These are phyloP conservation scores for Lunularia cruciata DNA, from an alignment of 225 moss, liverwort and hornwort genomes.

Conservation along the genomic window DNA sequence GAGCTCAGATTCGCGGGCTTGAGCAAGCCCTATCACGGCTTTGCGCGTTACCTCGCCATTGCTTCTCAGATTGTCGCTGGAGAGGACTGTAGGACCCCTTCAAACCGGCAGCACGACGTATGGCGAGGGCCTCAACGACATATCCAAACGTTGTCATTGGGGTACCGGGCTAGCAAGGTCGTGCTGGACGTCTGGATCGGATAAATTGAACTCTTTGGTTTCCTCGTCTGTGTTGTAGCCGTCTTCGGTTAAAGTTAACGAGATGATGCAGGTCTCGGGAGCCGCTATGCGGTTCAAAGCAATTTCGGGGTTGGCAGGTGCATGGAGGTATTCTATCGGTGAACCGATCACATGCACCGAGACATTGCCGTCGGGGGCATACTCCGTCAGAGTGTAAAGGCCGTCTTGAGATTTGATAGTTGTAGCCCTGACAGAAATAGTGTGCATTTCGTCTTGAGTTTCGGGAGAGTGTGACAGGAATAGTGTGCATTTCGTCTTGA, in stretches of 20 bases:
- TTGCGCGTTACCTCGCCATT: background rate
- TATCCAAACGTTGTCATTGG: background rate
- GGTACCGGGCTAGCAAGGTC: background rate
- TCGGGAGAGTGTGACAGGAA: no score
- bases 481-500: no score
- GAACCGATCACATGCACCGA: background rate
- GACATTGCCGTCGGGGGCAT: background rate
- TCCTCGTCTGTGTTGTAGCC: conserved; percentile 18
- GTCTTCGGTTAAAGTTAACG: conserved; percentile 11
- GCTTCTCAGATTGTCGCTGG: conserved; percentile 15
- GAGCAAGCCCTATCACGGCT: no score
- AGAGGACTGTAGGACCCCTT: conserved; percentile 9
- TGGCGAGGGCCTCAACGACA: background rate
- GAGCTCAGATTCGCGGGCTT: no score
- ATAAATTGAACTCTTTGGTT: conserved; percentile 3
- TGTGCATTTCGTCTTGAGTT: no score
- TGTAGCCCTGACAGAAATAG: no score
- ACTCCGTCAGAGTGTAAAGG: conserved; percentile 13
- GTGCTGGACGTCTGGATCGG: background rate
- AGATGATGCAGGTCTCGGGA: conserved; percentile 10
- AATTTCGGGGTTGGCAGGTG: background rate
- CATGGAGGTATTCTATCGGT: background rate
- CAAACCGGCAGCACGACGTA: conserved; percentile 4
- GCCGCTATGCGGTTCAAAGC: background rate
- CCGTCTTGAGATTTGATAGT: background rate